Evolutionary conservation across 345 rosid species (phyloP).

Genomic region (Turritis glabra): DNA sequence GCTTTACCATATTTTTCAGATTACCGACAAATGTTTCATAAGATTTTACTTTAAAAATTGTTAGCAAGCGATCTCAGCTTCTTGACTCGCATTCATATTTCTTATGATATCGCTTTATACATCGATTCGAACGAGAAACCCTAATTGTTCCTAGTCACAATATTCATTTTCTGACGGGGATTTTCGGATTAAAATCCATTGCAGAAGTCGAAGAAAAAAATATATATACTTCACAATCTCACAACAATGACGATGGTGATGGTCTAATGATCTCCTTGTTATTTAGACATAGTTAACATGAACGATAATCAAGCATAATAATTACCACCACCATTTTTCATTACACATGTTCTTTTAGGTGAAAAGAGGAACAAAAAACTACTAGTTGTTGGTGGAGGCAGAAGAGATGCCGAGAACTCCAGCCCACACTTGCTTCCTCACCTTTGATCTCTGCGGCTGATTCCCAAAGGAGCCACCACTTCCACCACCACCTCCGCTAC

Average conservation of each 20-base stretch:
- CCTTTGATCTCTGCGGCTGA: slow-evolving; percentile 36
- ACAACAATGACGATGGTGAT: slow-evolving; percentile 18
- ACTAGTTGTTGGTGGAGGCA: slow-evolving; percentile 26
- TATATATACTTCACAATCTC: neutral
- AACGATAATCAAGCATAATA: slow-evolving; percentile 4
- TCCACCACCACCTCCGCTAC: neutral
- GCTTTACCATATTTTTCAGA: neutral
- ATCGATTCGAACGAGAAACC: neutral
- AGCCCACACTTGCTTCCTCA: slow-evolving; percentile 37
- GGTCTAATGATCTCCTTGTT: slow-evolving; percentile 3
- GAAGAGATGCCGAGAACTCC: slow-evolving; percentile 34
- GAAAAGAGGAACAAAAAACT: neutral
- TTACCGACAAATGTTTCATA: neutral
- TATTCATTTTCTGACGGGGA: too few species aligned
- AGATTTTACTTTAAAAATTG: neutral
- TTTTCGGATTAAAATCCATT: neutral
- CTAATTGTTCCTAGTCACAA: neutral
- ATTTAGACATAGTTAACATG: slow-evolving; percentile 17
- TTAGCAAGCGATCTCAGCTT: neutral
- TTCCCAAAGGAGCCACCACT: slow-evolving; percentile 14
- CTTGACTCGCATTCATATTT: neutral
- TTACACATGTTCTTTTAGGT: neutral
- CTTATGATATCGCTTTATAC: neutral
- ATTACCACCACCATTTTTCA: slow-evolving; percentile 18
- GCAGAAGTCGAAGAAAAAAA: neutral